Conservation (phyloP, 768 basidiomycete species). For the Boletus vermiculosoides region DNA sequence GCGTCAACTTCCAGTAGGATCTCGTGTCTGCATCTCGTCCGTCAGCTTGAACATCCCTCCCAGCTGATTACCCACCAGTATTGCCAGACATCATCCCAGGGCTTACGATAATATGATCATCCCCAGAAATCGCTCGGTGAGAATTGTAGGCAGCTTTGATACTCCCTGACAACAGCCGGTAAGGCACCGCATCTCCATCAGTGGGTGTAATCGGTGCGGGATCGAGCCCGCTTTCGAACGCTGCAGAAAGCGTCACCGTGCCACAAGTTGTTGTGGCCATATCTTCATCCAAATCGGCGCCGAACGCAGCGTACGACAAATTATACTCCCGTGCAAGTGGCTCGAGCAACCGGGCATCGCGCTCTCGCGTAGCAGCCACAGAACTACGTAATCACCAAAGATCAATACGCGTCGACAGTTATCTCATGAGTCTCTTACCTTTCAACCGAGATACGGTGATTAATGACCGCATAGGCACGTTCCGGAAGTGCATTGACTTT, state of each 20-base stretch:
- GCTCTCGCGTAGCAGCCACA: constrained; percentile 43
- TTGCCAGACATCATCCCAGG: constrained; percentile 62
- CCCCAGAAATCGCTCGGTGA: constrained; percentile 40
- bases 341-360: constrained; percentile 43
- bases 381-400: constrained; percentile 21
- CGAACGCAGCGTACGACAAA: constrained; percentile 60
- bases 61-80: constrained; percentile 33
- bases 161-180: constrained; percentile 55
- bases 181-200: constrained; percentile 36
- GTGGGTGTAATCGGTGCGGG: constrained; percentile 66
- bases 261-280: constrained; percentile 40
- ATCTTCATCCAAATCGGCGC: constrained; percentile 35
- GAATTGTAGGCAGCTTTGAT: constrained; percentile 61
- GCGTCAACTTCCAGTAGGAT: constrained; percentile 44
- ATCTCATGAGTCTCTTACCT: constrained; percentile 38
- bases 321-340: constrained; percentile 52
- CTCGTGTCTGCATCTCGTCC: constrained; percentile 36
- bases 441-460: constrained; percentile 66
- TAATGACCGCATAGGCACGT: constrained; percentile 62
- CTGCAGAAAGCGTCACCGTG: constrained; percentile 48
- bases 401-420: background rate
- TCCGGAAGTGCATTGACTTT: constrained; percentile 84
- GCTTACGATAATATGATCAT: constrained; percentile 38
- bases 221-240: constrained; percentile 49
- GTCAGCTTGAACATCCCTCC: background rate